Evolutionary conservation across 768 basidiomycete species (phyloP), one percentile per base, ranked within the genome.

Genomic region (Phanerodontia chrysosporium): DNA sequence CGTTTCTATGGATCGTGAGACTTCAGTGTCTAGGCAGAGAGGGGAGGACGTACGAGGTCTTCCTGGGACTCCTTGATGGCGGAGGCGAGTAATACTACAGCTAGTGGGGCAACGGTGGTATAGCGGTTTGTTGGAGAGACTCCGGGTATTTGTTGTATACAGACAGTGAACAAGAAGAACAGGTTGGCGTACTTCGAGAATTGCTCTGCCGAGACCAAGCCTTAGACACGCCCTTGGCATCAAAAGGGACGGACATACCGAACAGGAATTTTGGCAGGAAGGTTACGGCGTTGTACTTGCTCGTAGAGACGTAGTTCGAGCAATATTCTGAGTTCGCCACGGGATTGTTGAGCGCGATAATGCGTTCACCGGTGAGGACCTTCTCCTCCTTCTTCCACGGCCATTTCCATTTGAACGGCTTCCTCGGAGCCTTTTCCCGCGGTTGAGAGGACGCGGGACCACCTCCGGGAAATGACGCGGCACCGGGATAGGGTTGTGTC

Each of bases 131-230:
- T 98, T 16, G 97, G 97, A 1, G 97, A 99, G 7, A 99, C 95
- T 65, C 86, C 92, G 16, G 97, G 97, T 64, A 99, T 95, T 76
- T 99, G 97, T 69, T 98, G 96, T 51, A 98, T 98, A 74, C 82
- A 87, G 21, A 93, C 93, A 29, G 96, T 98, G 78, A 99, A 98
- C 59, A 99, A 79, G 81, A 99, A 99, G 80, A 99, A 99, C 61
- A 98, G 54, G 70, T 99, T 98, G 65, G 97, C 96, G 71, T 98
- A 98, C 83, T 97, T 93, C 45, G 92, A 95, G 78, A 98, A 97
- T 84, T 98, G 95, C 71, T 96, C 95, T 96, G 16, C 57, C 45
- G 65, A 58, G 66, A 59, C 42, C 16, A 32, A 30, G 18, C 39
- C 8, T 42, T 18, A 42, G 39, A 42, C 39, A 42, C 18, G 39